phyloP scores from a whole-genome alignment of 2,329 filamentous ascomycete species.

The Clarireedia paspali region DNA sequence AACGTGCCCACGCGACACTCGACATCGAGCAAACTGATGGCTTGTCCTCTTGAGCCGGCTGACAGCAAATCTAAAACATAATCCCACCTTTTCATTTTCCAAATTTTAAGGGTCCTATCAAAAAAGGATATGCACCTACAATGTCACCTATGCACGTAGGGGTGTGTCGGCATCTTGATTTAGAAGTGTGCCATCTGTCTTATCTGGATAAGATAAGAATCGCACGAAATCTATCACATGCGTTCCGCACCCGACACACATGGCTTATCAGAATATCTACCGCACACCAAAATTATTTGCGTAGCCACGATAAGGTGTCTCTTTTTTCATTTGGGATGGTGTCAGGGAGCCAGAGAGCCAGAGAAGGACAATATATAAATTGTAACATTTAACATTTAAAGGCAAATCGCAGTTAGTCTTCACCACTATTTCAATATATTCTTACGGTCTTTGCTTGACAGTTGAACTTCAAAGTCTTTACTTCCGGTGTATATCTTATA shows the following conservation, averaged over 20 bases:
- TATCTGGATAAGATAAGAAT: slow-evolving; percentile 8
- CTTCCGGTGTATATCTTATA: background rate
- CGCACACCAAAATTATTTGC: background rate
- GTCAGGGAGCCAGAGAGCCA: background rate
- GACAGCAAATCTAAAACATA: too few relatives aligned
- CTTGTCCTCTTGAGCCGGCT: too few relatives aligned
- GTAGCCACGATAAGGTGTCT: background rate
- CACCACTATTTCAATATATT: too few relatives aligned
- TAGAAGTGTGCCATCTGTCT: background rate
- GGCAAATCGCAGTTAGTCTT: too few relatives aligned
- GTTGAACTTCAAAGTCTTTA: too few relatives aligned
- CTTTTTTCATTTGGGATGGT: background rate
- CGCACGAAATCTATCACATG: slow-evolving; percentile 3
- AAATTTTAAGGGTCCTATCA: background rate
- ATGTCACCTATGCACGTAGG: background rate
- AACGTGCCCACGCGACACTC: too few relatives aligned
- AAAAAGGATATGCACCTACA: background rate
- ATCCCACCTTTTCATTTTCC: background rate
- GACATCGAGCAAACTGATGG: too few relatives aligned
- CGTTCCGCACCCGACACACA: slow-evolving; percentile 5
- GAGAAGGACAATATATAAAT: background rate
- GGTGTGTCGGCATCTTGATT: background rate
- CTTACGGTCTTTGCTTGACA: too few relatives aligned
- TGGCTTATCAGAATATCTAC: slow-evolving; percentile 1
- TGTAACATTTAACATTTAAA: background rate